Percentiles rank a stretch among this genome's conserved stretches.
These are phyloP conservation scores for Alternaria triticina DNA, from an alignment of 2,329 filamentous ascomycete species.

Conservation along the genomic window DNA sequence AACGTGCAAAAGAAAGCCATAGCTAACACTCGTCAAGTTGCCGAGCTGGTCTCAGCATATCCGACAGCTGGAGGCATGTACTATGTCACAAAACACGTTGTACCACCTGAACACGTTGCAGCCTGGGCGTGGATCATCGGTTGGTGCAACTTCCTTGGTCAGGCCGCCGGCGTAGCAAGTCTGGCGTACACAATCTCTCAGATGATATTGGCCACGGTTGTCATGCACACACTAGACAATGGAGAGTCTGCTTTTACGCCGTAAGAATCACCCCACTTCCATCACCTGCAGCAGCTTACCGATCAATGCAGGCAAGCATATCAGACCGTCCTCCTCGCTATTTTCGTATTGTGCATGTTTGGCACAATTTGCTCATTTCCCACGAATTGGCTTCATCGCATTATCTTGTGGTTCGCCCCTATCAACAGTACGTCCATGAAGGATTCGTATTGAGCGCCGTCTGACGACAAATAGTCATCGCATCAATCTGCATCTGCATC, in stretches of 20 bases:
- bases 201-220: conserved; percentile 67
- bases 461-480: conserved; percentile 53
- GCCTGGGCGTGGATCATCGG: conserved; percentile 70
- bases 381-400: conserved; percentile 64
- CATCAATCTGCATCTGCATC: conserved; percentile 66
- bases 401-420: conserved; percentile 70
- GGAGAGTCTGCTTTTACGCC: conserved; percentile 62
- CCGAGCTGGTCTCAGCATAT: conserved; percentile 70
- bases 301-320: conserved; percentile 57
- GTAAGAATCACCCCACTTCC: conserved; percentile 50
- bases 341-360: conserved; percentile 61
- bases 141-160: conserved; percentile 71
- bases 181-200: conserved; percentile 69
- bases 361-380: conserved; percentile 68
- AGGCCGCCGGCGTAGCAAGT: conserved; percentile 68
- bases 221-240: conserved; percentile 65
- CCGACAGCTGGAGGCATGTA: conserved; percentile 73
- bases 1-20: neutral
- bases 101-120: conserved; percentile 65
- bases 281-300: conserved; percentile 8
- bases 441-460: neutral
- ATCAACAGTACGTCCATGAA: conserved; percentile 60
- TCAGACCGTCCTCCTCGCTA: conserved; percentile 65
- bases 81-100: conserved; percentile 70
- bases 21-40: conserved; percentile 51